A percentile compares a stretch with the other conserved stretches of the same genome.
Conservation (phyloP, 768 basidiomycete genomes). For the Serendipita vermifera region DNA sequence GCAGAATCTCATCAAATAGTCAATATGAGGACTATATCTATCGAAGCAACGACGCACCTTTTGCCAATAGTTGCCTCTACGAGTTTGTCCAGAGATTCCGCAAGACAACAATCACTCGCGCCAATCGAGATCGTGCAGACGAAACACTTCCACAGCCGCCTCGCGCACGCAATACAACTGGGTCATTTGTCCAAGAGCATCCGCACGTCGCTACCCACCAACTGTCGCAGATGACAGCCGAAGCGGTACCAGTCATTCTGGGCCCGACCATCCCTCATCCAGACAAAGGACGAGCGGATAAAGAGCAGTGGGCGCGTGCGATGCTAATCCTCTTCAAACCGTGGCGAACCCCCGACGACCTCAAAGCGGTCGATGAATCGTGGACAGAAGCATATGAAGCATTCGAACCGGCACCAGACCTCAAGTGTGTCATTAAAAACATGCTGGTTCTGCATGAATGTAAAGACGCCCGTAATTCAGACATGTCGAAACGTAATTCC, state of each 20-base stretch:
- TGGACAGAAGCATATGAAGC: conserved; percentile 25
- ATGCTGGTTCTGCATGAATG: conserved; percentile 34
- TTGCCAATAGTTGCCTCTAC: conserved; percentile 21
- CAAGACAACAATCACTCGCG: conserved; percentile 15
- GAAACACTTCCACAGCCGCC: not conserved
- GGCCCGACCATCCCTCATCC: conserved; percentile 26
- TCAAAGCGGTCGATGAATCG: conserved; percentile 14
- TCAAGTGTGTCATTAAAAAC: conserved; percentile 24
- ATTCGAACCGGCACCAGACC: conserved; percentile 13
- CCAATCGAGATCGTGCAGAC: conserved; percentile 11
- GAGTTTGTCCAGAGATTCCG: conserved; percentile 21
- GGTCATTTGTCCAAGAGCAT: conserved; percentile 16
- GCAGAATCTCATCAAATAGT: not conserved
- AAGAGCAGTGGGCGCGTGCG: conserved; percentile 23
- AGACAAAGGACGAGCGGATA: conserved; percentile 16
- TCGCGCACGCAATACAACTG: not conserved
- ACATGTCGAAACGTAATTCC: conserved; percentile 17
- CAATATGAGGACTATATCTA: conserved; percentile 22
- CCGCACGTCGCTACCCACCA: conserved; percentile 17
- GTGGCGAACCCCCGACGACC: conserved; percentile 23
- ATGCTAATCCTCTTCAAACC: conserved; percentile 36
- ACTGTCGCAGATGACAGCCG: conserved; percentile 9
- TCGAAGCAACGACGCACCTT: conserved; percentile 12
- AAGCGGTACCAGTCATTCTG: conserved; percentile 25
- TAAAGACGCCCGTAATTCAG: conserved; percentile 24